Evolutionary conservation across 495 filamentous ascomycete species (phyloP), one percentile per base, ranked within the genome.

Genomic region (Penicillium tannophilum): DNA sequence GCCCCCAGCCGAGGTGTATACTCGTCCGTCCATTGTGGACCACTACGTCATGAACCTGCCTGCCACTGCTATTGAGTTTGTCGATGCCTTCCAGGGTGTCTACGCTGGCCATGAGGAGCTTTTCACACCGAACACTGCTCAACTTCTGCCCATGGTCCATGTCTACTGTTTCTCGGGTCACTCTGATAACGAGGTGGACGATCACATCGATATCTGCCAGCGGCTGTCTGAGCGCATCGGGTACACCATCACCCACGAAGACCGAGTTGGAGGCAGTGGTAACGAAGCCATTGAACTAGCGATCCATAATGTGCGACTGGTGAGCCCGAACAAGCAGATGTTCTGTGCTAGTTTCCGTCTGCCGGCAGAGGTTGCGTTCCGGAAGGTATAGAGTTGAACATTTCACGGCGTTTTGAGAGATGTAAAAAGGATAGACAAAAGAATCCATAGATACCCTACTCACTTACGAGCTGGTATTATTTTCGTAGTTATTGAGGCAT

Each of bases 41-140:
- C 94, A 98, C 77, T 98, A 91, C 69, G 88, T 98, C 53, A 95
- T 98, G 88, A 98, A 98, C 72, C 90, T 98, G 4, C 94, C 94
- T 9, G 95, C 92, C 6, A 86, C 82, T 3, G 94, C 94, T 1
- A 85, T 92, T 59, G 83, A 85, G 56, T 98, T 98, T 73, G 78
- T 98, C 6, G 84, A 86, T n/a, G 81, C 86, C 33, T 97, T 93
- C 81, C 82, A 85, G 16, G 93, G 95, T 9, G 70, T 96, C 14
- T 98, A 98, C 66, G 72, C 75, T 7, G 86, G 84, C 19, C 78
- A 84, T 26, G 88, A 90, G 64, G 50, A 74, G 3, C 77, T 91
- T 2, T 93, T 95, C 62, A 70, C 73, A 17, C 85, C 88, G 0
- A 69, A 85, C 43, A 86, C 83, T 5, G 75, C 72, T 4, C 71